phyloP scores from a whole-genome alignment of 202 grass and related monocot genomes.

The Carex arenaria region DNA sequence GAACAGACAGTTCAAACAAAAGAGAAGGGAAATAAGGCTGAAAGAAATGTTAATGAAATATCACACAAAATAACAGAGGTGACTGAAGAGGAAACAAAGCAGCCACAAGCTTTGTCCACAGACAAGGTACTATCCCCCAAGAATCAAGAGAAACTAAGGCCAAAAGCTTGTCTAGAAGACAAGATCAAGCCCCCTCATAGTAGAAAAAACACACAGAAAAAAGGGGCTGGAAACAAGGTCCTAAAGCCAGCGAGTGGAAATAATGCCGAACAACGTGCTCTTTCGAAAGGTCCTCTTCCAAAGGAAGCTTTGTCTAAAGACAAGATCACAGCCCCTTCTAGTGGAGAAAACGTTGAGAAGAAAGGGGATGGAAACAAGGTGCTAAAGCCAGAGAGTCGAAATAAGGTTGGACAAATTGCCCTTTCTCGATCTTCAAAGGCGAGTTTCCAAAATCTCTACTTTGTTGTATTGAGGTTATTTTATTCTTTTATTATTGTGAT shows the following conservation, averaged over 20 bases:
- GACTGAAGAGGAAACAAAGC: not conserved
- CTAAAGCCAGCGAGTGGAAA: not conserved
- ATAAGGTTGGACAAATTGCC: not conserved
- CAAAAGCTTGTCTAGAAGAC: not conserved
- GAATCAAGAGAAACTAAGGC: not conserved
- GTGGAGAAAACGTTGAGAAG: not conserved
- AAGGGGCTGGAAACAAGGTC: not conserved
- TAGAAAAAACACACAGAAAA: too few relatives aligned
- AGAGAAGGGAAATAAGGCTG: not conserved
- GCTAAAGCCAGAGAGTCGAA: not conserved
- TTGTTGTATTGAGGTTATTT: not conserved
- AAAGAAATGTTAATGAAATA: not conserved
- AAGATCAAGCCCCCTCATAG: not conserved
- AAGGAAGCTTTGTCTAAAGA: not conserved
- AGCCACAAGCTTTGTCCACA: not conserved
- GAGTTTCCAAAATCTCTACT: not conserved
- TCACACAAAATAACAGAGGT: not conserved
- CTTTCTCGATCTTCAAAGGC: not conserved
- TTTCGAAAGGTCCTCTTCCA: not conserved
- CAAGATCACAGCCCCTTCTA: not conserved
- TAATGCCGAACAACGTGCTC: not conserved
- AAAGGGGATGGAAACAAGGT: not conserved
- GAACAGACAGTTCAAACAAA: not conserved
- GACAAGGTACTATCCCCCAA: not conserved
- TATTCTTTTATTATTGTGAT: not conserved